phyloP scores from a whole-genome alignment of 176 grass and related monocot genomes.

The Coix lacrymajobi region DNA sequence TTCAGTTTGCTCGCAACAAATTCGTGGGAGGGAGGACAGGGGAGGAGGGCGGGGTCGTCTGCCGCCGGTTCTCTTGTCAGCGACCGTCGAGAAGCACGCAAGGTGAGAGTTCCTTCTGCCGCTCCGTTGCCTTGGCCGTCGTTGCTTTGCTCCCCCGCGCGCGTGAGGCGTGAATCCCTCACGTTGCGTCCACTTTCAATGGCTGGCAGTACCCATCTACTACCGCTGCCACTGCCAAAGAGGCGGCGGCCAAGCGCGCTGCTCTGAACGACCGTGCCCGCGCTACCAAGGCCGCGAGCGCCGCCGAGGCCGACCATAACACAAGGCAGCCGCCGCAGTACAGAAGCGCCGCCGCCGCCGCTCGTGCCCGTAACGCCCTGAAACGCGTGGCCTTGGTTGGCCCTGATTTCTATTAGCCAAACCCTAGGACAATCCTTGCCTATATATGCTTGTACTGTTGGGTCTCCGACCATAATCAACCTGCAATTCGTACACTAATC shows the following conservation, averaged over 20 bases:
- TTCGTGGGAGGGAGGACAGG: background rate
- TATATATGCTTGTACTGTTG: background rate
- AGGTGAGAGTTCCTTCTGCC: background rate
- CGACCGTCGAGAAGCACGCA: background rate
- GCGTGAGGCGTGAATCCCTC: background rate
- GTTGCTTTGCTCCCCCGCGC: background rate
- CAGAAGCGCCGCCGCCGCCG: background rate
- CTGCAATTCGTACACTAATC: background rate
- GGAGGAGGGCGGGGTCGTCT: background rate
- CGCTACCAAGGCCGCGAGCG: background rate
- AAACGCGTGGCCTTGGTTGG: background rate
- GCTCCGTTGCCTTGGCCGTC: background rate
- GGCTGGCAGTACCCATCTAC: background rate
- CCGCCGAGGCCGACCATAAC: background rate
- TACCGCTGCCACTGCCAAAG: background rate
- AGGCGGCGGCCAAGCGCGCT: background rate
- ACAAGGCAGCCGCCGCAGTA: background rate
- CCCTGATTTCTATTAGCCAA: background rate
- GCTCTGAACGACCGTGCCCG: background rate
- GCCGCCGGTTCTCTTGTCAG: background rate
- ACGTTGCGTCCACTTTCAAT: background rate
- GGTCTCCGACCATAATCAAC: background rate
- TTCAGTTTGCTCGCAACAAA: background rate
- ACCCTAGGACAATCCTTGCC: background rate
- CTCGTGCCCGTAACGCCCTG: background rate